phyloP scores from a whole-genome alignment of 2,329 filamentous ascomycete genomes.

The Penicillium glabrum region DNA sequence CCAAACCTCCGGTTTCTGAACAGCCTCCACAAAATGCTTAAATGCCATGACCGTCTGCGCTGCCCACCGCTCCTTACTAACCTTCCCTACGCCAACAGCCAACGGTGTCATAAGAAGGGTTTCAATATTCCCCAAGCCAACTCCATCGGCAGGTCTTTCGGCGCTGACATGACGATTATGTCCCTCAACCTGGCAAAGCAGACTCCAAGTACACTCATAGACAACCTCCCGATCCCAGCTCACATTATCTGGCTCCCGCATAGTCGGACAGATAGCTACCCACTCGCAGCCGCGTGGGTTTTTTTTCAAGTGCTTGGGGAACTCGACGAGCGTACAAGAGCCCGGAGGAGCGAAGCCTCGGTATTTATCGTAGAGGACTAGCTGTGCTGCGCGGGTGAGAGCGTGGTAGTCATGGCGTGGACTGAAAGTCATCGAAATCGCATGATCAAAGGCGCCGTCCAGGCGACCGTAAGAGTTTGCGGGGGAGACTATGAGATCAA shows the following conservation, averaged over 20 bases:
- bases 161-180: constrained; percentile 41
- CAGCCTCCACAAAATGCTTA: constrained; percentile 53
- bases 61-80: constrained; percentile 52
- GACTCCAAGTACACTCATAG: constrained; percentile 55
- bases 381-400: constrained; percentile 49
- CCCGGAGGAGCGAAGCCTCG: constrained; percentile 54
- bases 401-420: constrained; percentile 45
- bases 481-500: constrained; percentile 55
- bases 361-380: constrained; percentile 47
- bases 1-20: constrained; percentile 47
- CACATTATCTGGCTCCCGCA: constrained; percentile 48
- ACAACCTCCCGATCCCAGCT: constrained; percentile 55
- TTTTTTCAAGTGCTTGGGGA: constrained; percentile 42
- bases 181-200: constrained; percentile 51
- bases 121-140: constrained; percentile 33
- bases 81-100: constrained; percentile 50
- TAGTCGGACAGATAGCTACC: constrained; percentile 55
- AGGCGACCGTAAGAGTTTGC: constrained; percentile 57
- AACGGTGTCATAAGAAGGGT: constrained; percentile 54
- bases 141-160: neutral
- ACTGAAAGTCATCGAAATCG: constrained; percentile 52
- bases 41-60: constrained; percentile 52
- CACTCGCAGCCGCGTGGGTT: constrained; percentile 46
- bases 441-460: constrained; percentile 57
- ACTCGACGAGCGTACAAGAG: constrained; percentile 49